Conservation (phyloP, 768 basidiomycete species). For the Leccinum imitatum region DNA sequence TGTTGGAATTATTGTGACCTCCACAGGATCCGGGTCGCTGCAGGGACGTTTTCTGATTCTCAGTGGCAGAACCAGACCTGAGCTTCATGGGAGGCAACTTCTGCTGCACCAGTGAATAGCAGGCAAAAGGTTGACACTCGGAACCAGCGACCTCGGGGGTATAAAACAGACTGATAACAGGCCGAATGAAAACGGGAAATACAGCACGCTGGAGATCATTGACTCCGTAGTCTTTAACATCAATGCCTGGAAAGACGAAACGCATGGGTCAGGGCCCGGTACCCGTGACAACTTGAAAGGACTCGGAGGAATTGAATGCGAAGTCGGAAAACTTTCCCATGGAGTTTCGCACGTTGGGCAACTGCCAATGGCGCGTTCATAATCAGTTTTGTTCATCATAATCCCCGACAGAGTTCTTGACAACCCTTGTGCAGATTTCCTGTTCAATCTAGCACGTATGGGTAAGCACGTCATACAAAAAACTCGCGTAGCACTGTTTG, state of each 20-base stretch:
- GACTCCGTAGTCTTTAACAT: too few relatives aligned
- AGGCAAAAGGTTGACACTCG: not conserved
- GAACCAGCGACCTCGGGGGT: not conserved
- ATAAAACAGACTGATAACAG: not conserved
- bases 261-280: not conserved
- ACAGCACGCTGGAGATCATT: too few relatives aligned
- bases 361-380: slow-evolving; percentile 28
- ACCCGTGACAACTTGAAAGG: not conserved
- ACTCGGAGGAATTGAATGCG: not conserved
- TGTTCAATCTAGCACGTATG: slow-evolving; percentile 38
- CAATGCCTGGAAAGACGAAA: not conserved
- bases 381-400: not conserved
- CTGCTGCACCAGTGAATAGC: not conserved
- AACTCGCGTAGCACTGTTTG: too few relatives aligned
- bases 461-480: slow-evolving; percentile 20
- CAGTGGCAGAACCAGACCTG: too few relatives aligned
- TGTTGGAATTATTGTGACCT: too few relatives aligned
- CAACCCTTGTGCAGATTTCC: slow-evolving; percentile 29
- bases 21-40: too few relatives aligned
- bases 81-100: not conserved
- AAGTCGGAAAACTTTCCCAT: slow-evolving; percentile 9
- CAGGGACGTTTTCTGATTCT: too few relatives aligned
- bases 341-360: slow-evolving; percentile 31
- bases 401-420: not conserved
- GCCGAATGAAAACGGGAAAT: not conserved